phyloP scores from a whole-genome alignment of 306 rosid genomes.

The Alnus glutinosa region DNA sequence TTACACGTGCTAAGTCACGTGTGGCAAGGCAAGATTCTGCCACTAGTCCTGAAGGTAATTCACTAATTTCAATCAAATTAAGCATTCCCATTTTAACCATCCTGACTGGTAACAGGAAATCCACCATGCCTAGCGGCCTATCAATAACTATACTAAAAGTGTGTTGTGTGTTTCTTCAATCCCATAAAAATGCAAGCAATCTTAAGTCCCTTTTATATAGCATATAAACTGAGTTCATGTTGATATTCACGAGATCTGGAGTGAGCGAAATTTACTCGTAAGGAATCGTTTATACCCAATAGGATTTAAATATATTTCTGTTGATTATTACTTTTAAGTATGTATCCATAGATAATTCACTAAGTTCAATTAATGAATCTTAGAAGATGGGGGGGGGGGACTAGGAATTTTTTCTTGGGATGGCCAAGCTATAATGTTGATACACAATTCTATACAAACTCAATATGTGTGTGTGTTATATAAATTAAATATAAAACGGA shows the following conservation, averaged over 20 bases:
- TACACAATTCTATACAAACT: not conserved
- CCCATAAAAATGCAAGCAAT: not conserved
- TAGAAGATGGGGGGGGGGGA: not conserved
- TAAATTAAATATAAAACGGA: too few species aligned
- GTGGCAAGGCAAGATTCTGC: slow-evolving; percentile 36
- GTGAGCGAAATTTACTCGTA: not conserved
- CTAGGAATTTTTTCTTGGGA: not conserved
- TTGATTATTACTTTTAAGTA: not conserved
- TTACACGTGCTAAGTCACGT: slow-evolving; percentile 52
- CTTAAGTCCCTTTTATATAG: not conserved
- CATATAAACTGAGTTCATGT: not conserved
- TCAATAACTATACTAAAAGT: not conserved
- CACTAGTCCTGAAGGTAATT: slow-evolving; percentile 46
- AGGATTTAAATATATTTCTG: not conserved
- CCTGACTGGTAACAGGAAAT: not conserved
- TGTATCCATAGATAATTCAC: not conserved
- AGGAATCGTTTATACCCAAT: not conserved
- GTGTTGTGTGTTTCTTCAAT: not conserved
- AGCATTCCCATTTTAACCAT: not conserved
- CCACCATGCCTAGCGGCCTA: not conserved
- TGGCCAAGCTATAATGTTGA: not conserved
- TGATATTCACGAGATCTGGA: not conserved
- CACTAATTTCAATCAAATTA: not conserved
- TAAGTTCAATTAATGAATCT: not conserved
- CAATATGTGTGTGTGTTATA: too few species aligned